Conservation (phyloP, 805 yeast species). For the Starmera amethionina region DNA sequence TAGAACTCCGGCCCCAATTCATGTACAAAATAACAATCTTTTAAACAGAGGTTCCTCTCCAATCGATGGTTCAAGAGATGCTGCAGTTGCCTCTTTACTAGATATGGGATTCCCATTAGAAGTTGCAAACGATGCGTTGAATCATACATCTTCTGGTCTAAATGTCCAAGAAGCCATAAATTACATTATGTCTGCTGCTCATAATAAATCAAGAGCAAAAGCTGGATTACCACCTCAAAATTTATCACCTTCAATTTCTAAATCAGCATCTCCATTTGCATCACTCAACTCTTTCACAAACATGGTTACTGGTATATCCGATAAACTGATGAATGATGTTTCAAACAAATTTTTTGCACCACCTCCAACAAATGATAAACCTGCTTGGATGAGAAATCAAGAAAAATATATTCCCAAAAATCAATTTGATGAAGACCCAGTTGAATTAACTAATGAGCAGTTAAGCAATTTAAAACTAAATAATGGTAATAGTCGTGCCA, state of each 20-base stretch:
- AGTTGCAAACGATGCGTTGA: constrained; percentile 51
- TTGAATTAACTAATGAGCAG: constrained; percentile 28
- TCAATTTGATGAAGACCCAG: constrained; percentile 35
- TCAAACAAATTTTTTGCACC: constrained; percentile 22
- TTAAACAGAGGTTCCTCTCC: constrained; percentile 2
- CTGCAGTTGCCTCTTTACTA: constrained; percentile 53
- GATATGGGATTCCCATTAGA: constrained; percentile 74
- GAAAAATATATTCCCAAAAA: constrained; percentile 30
- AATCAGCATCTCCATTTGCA: constrained; percentile 4
- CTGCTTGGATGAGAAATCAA: constrained; percentile 71
- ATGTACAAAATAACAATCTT: neutral
- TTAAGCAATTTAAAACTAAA: constrained; percentile 5
- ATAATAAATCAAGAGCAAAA: constrained; percentile 26
- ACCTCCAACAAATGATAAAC: constrained; percentile 29
- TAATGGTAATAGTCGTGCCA: neutral
- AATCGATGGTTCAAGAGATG: constrained; percentile 26
- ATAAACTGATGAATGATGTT: constrained; percentile 12
- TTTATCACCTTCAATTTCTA: constrained; percentile 6
- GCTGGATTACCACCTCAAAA: constrained; percentile 9
- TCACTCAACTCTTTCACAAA: constrained; percentile 7
- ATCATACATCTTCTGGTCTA: constrained; percentile 37
- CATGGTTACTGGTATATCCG: constrained; percentile 13
- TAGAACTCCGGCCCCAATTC: neutral
- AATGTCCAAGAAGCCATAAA: constrained; percentile 60
- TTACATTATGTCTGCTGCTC: constrained; percentile 53